Percentiles rank a stretch among this genome's conserved stretches.
These are phyloP conservation scores for Madurella mycetomatis DNA, from an alignment of 2,329 filamentous ascomycete genomes.

Conservation along the genomic window DNA sequence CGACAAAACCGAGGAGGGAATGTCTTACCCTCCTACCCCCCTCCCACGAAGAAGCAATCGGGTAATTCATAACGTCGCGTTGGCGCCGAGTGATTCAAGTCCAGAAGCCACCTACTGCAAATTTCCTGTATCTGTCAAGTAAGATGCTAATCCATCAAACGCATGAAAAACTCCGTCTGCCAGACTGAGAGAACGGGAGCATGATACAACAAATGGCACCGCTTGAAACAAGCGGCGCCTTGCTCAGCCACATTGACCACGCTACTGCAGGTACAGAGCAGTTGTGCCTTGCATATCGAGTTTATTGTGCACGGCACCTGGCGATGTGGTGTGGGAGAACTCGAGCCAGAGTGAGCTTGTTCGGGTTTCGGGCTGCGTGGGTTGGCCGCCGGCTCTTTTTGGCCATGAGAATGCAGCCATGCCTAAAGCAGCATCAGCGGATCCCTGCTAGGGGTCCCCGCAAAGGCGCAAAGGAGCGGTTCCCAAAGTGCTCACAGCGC, in stretches of 20 bases:
- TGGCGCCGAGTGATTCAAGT: too few relatives aligned
- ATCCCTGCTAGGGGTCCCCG: slow-evolving; percentile 5
- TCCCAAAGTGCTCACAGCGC: slow-evolving; percentile 7
- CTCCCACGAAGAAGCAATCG: not conserved
- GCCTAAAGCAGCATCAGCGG: not conserved
- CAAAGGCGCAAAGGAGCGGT: slow-evolving; percentile 14
- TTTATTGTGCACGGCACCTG: not conserved
- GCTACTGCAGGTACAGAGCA: slow-evolving; percentile 27
- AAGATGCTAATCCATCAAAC: too few relatives aligned
- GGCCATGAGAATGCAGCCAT: not conserved
- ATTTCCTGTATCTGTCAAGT: too few relatives aligned
- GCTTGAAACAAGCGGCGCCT: slow-evolving; percentile 20
- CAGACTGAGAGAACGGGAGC: too few relatives aligned
- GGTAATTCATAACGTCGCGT: not conserved
- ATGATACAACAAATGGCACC: not conserved
- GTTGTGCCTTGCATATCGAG: not conserved
- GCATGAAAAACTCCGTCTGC: too few relatives aligned
- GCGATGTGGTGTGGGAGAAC: not conserved
- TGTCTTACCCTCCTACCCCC: slow-evolving; percentile 2
- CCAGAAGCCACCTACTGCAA: too few relatives aligned
- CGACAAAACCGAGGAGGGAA: slow-evolving; percentile 1
- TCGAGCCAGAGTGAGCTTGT: slow-evolving; percentile 4
- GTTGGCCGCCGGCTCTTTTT: too few relatives aligned
- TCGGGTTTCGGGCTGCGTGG: not conserved
- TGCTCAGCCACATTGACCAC: slow-evolving; percentile 24